Evolutionary conservation across 1,284 basidiomycete genomes (phyloP).

Genomic region (Sporisorium iseilematis-ciliati): DNA sequence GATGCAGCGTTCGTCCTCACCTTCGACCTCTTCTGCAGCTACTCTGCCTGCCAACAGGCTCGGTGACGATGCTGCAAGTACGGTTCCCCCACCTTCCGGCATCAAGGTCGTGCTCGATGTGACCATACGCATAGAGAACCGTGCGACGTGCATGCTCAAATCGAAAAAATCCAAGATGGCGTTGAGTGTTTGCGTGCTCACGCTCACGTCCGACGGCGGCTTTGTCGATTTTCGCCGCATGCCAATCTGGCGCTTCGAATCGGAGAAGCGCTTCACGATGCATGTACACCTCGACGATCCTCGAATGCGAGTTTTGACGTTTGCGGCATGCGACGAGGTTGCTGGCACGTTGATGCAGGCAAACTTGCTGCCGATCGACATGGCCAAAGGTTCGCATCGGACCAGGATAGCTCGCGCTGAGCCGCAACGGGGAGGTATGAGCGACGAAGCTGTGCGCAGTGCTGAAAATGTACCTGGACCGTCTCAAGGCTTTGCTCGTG

Average conservation of each 20-base stretch:
- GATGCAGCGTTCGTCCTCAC: slow-evolving; percentile 29
- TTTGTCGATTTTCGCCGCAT: slow-evolving; percentile 55
- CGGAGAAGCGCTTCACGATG: slow-evolving; percentile 51
- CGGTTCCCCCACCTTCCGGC: background rate
- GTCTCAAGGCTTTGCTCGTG: background rate
- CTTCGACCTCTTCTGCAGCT: background rate
- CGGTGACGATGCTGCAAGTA: background rate
- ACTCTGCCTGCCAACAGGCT: background rate
- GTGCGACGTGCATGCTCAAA: slow-evolving; percentile 41
- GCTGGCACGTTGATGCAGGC: slow-evolving; percentile 41
- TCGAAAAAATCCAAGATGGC: slow-evolving; percentile 47
- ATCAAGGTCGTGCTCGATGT: slow-evolving; percentile 33
- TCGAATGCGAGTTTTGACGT: slow-evolving; percentile 56
- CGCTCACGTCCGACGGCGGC: slow-evolving; percentile 30
- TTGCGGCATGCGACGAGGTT: slow-evolving; percentile 49
- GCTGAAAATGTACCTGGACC: background rate
- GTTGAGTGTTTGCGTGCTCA: slow-evolving; percentile 38
- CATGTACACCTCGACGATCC: slow-evolving; percentile 59
- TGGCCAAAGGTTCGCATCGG: slow-evolving; percentile 33
- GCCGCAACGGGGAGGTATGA: slow-evolving; percentile 7
- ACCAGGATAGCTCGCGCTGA: slow-evolving; percentile 25
- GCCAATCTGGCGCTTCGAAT: slow-evolving; percentile 42
- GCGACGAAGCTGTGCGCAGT: background rate
- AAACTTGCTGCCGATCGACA: slow-evolving; percentile 39
- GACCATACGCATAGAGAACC: slow-evolving; percentile 34